Conservation (phyloP, 495 filamentous ascomycete genomes). For the Penicillium manginii region DNA sequence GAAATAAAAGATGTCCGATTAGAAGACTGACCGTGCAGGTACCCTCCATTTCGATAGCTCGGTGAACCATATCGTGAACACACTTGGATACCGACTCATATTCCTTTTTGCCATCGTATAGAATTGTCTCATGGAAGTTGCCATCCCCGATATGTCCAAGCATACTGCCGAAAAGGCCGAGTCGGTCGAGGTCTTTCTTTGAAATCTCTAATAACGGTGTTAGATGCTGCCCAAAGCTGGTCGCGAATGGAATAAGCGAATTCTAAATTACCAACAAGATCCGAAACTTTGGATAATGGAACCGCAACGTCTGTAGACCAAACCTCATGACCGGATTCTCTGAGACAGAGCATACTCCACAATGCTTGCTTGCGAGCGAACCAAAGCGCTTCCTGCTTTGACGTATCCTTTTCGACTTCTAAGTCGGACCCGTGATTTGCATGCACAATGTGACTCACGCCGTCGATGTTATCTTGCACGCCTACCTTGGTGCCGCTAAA, state of each 20-base stretch:
- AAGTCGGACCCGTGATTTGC: constrained; percentile 64
- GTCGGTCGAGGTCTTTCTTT: constrained; percentile 78
- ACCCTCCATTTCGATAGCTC: constrained; percentile 86
- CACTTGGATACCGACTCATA: constrained; percentile 65
- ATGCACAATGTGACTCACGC: constrained; percentile 57
- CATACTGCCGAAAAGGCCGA: constrained; percentile 81
- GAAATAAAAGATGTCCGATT: not conserved
- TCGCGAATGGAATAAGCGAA: constrained; percentile 22
- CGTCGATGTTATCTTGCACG: not conserved
- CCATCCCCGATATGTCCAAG: constrained; percentile 84
- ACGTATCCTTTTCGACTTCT: constrained; percentile 69
- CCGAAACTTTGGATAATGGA: constrained; percentile 75
- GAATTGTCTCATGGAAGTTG: constrained; percentile 86
- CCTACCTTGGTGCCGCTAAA: constrained; percentile 61
- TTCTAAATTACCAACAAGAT: constrained; percentile 79
- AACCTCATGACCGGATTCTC: constrained; percentile 57
- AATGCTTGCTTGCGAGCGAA: constrained; percentile 81
- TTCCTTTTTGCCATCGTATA: constrained; percentile 67
- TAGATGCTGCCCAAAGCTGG: not conserved
- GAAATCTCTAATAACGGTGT: not conserved
- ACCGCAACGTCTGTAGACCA: constrained; percentile 87
- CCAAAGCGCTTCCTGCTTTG: constrained; percentile 77
- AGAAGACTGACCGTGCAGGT: constrained; percentile 40
- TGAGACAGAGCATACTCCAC: constrained; percentile 56
- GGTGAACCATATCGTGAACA: constrained; percentile 79